Conservation (phyloP, 169 alveolate species). For the Plasmodium gaboni region DNA sequence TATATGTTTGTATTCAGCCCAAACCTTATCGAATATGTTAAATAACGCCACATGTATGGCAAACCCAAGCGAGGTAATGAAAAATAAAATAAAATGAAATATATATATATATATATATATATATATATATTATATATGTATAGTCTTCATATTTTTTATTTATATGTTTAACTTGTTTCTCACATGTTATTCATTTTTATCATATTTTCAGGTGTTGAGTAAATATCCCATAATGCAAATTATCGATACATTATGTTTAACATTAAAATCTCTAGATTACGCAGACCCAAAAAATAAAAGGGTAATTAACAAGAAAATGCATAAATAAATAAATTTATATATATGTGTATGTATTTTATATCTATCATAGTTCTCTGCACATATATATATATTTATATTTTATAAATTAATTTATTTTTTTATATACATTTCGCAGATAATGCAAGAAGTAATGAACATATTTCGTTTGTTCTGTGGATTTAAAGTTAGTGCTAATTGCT, state of each 20-base stretch:
- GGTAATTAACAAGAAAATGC: conserved; percentile 10
- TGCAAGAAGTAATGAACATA: conserved; percentile 51
- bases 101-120: too few relatives aligned
- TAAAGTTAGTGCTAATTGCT: conserved; percentile 59
- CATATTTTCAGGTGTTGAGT: conserved; percentile 24
- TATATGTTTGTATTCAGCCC: conserved; percentile 54
- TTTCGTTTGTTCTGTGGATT: conserved; percentile 70
- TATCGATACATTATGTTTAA: conserved; percentile 37
- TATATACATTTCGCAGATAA: conserved; percentile 18
- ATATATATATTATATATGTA: not conserved
- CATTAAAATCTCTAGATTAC: conserved; percentile 66
- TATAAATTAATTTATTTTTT: not conserved
- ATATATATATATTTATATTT: not conserved
- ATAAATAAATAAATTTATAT: not conserved
- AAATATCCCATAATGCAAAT: conserved; percentile 73
- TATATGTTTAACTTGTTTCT: too few relatives aligned
- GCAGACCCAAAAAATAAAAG: conserved; percentile 71
- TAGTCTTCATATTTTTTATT: not conserved
- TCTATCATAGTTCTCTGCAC: not conserved
- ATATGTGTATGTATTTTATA: not conserved
- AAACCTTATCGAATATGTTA: conserved; percentile 47
- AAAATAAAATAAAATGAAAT: too few relatives aligned
- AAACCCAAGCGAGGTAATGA: conserved; percentile 42
- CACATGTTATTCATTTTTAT: not conserved
- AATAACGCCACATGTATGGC: conserved; percentile 54